A percentile compares a stretch with the other conserved stretches of the same genome.
Evolutionary conservation across 2,329 filamentous ascomycete species (phyloP).

Genomic region (Tolypocladium guangdongense): DNA sequence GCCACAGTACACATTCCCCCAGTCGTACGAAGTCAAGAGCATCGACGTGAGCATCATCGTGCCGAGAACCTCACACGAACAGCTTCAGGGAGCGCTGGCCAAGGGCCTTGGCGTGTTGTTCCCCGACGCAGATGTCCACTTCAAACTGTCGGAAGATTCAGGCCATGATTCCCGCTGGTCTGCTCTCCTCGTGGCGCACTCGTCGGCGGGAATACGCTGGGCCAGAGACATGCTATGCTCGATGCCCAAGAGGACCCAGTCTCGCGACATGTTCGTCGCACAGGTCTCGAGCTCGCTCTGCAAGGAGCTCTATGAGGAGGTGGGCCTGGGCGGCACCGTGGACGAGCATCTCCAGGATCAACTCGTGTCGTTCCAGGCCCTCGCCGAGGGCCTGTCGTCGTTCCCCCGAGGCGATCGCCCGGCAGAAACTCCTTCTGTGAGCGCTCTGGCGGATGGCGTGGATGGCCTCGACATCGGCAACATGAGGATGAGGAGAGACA

Average conservation of each 20-base stretch:
- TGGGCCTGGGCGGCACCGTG: slow-evolving; percentile 32
- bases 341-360: slow-evolving; percentile 53
- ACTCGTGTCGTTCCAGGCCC: slow-evolving; percentile 46
- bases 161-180: slow-evolving; percentile 40
- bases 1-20: slow-evolving; percentile 9
- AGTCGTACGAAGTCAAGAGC: slow-evolving; percentile 24
- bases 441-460: slow-evolving; percentile 12
- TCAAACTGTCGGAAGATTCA: slow-evolving; percentile 40
- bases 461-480: slow-evolving; percentile 13
- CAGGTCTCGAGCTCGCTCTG: slow-evolving; percentile 35
- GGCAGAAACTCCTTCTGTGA: slow-evolving; percentile 5
- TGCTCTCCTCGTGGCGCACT: slow-evolving; percentile 44
- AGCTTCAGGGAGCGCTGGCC: slow-evolving; percentile 28
- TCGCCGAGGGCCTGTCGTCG: slow-evolving; percentile 40
- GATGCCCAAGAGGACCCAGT: slow-evolving; percentile 28
- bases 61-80: slow-evolving; percentile 30
- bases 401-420: slow-evolving; percentile 23
- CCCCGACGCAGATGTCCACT: slow-evolving; percentile 30
- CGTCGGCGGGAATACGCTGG: slow-evolving; percentile 32
- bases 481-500: slow-evolving; percentile 28
- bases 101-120: slow-evolving; percentile 29
- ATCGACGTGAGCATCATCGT: slow-evolving; percentile 42
- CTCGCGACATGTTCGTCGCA: slow-evolving; percentile 17
- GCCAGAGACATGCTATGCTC: slow-evolving; percentile 34
- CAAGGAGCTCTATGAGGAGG: slow-evolving; percentile 32